Percentiles rank a stretch among this genome's conserved stretches.
Conservation (phyloP, 192 early-diverging fungal genomes). For the Cladochytrium replicatum region DNA sequence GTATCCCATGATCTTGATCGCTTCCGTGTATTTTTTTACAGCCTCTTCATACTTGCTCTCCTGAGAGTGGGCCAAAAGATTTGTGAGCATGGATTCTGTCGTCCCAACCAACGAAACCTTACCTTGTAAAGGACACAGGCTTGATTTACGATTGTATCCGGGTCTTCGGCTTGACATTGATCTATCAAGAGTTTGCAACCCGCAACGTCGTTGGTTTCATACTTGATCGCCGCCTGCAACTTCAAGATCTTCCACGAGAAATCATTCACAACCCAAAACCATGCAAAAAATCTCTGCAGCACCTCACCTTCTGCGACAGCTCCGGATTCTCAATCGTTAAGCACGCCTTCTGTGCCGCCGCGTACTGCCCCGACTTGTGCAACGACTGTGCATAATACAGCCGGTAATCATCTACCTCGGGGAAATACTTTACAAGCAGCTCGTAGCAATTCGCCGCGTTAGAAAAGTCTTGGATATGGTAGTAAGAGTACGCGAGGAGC, state of each 20-base stretch:
- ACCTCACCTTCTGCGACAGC: slow-evolving; percentile 26
- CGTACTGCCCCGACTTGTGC: slow-evolving; percentile 46
- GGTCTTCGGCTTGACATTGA: slow-evolving; percentile 34
- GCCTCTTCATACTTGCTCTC: slow-evolving; percentile 52
- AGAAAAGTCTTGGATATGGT: slow-evolving; percentile 42
- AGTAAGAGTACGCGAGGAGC: slow-evolving; percentile 47
- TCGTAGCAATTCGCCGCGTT: slow-evolving; percentile 45
- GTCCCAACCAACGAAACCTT: slow-evolving; percentile 2
- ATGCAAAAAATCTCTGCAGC: not conserved
- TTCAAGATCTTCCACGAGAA: slow-evolving; percentile 29
- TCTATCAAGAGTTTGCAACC: slow-evolving; percentile 47
- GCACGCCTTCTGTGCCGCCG: slow-evolving; percentile 41
- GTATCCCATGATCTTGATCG: slow-evolving; percentile 40
- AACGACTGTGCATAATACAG: slow-evolving; percentile 48
- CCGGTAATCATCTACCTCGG: slow-evolving; percentile 40
- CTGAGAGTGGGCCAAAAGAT: slow-evolving; percentile 5
- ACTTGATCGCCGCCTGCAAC: slow-evolving; percentile 51
- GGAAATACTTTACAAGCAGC: slow-evolving; percentile 36
- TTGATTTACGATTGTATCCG: slow-evolving; percentile 46
- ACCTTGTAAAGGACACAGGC: slow-evolving; percentile 50
- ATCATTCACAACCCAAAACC: not conserved
- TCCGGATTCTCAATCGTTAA: slow-evolving; percentile 33
- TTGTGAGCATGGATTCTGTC: not conserved
- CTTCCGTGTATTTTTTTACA: slow-evolving; percentile 36
- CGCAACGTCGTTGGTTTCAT: slow-evolving; percentile 41